Percentiles rank a stretch among this genome's conserved stretches.
These are phyloP conservation scores for Pleurotus ostreatus DNA, from an alignment of 768 basidiomycete genomes.

Conservation along the genomic window DNA sequence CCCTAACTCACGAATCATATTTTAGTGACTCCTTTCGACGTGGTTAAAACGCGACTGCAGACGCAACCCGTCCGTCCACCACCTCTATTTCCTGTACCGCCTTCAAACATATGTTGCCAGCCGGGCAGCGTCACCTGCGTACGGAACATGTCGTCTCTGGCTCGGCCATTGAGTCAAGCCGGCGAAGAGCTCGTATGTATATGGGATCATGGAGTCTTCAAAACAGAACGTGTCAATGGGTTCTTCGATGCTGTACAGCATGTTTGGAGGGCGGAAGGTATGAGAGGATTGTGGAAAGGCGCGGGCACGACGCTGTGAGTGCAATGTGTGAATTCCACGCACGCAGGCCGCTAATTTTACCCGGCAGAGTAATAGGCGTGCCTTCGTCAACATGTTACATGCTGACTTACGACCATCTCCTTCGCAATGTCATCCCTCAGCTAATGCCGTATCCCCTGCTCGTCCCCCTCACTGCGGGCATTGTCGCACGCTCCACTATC, in stretches of 20 bases:
- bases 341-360: no score
- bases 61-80: constrained; percentile 68
- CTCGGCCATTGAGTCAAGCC: constrained; percentile 38
- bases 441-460: constrained; percentile 48
- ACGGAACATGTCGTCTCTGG: constrained; percentile 74
- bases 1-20: constrained; percentile 2
- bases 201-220: constrained; percentile 71
- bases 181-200: constrained; percentile 71
- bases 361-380: constrained; percentile 75
- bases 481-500: constrained; percentile 75
- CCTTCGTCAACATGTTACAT: constrained; percentile 93
- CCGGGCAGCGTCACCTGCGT: constrained; percentile 55
- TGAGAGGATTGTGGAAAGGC: constrained; percentile 92
- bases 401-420: constrained; percentile 89
- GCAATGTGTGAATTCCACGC: not conserved
- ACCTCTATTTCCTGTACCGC: constrained; percentile 49
- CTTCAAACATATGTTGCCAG: constrained; percentile 67
- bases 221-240: constrained; percentile 72
- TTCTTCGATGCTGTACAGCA: constrained; percentile 82
- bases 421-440: constrained; percentile 57
- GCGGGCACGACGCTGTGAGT: constrained; percentile 85
- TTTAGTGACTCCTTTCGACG: constrained; percentile 98
- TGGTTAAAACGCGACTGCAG: constrained; percentile 94
- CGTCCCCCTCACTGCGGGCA: constrained; percentile 77
- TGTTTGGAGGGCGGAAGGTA: constrained; percentile 78